Conservation (phyloP, 129 eudicot genomes). For the Cynara cardunculus region DNA sequence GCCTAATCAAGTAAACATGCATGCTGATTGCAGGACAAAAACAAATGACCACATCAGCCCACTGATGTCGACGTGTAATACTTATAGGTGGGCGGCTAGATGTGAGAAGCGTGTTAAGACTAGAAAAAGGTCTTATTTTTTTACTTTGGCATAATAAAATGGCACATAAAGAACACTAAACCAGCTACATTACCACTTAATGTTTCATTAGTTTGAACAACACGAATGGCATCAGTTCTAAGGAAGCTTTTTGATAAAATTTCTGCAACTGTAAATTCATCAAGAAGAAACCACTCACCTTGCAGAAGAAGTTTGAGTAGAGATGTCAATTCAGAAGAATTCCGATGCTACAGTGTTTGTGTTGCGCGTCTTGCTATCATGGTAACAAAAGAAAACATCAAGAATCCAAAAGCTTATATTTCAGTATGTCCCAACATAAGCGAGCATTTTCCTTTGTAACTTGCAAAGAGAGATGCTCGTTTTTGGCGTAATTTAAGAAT, state of each 20-base stretch:
- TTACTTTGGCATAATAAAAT: constrained; percentile 12
- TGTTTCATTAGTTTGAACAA: constrained; percentile 29
- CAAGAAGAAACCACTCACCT: constrained; percentile 34
- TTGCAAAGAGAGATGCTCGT: neutral
- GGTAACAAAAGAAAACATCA: constrained; percentile 38
- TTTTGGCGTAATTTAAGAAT: neutral
- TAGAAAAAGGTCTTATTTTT: neutral
- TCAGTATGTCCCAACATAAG: neutral
- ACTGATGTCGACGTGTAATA: constrained; percentile 5
- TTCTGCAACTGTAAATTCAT: constrained; percentile 17
- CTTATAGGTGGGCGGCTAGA: neutral
- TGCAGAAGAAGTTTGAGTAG: constrained; percentile 32
- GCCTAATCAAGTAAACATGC: neutral
- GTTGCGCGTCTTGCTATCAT: constrained; percentile 95
- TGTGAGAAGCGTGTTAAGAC: neutral
- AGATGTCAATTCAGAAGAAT: constrained; percentile 54
- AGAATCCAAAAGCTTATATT: neutral
- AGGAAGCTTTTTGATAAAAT: constrained; percentile 23
- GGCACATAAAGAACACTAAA: constrained; percentile 16
- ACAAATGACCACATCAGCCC: constrained; percentile 12
- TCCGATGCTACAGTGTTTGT: constrained; percentile 67
- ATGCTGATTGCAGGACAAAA: neutral
- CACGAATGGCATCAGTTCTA: constrained; percentile 36
- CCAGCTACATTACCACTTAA: constrained; percentile 20
- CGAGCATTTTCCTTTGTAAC: neutral